Evolutionary conservation across 805 yeast genomes (phyloP), one percentile per base, ranked within the genome.

Genomic region (Cyberlindnera maclurae): DNA sequence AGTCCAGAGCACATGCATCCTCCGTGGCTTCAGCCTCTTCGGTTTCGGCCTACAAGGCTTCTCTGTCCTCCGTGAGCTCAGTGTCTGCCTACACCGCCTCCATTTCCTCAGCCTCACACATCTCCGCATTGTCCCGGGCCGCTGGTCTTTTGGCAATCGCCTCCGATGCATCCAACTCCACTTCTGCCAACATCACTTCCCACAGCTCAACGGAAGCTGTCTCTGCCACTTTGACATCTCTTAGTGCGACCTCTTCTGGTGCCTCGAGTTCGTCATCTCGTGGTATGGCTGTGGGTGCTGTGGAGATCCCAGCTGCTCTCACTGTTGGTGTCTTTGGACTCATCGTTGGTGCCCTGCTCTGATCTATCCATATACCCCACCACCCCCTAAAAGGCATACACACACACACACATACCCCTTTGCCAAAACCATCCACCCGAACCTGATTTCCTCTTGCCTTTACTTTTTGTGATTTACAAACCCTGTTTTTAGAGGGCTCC

Each of bases 121-220:
- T 43, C 15, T 48, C 53, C 1, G 45, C 61, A 9, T 45, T 64
- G 38, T 48, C 57, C n/a, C 57, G 55, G 45, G 65, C 68, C 35
- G 52, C 56, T 41, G 70, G 68, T 39, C 50, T 65, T 34, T 45
- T 63, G 22, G 70, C 73, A 18, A 58, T 67, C 38, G 69, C 74
- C 34, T 62, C 68, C 13, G 63, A 59, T 43, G 55, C 58, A 39
- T 46, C 55, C 32, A 58, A 57, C 53, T 51, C 61, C 26, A 29
- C 37, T 13, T 43, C 49, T 39, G 27, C 47, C 20, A 33, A 34
- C 28, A 66, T 68, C 33, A 51, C 65, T 37, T 64, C 73, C 31
- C 35, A 37, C 42, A 51, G 57, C 26, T 39, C 58, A 11, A 46
- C 60, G 13, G 35, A 45, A 8, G 37, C 45, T 12, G 45, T 37